Conservation (phyloP, 352 stramenopile species). For the Phytophthora europaea region DNA sequence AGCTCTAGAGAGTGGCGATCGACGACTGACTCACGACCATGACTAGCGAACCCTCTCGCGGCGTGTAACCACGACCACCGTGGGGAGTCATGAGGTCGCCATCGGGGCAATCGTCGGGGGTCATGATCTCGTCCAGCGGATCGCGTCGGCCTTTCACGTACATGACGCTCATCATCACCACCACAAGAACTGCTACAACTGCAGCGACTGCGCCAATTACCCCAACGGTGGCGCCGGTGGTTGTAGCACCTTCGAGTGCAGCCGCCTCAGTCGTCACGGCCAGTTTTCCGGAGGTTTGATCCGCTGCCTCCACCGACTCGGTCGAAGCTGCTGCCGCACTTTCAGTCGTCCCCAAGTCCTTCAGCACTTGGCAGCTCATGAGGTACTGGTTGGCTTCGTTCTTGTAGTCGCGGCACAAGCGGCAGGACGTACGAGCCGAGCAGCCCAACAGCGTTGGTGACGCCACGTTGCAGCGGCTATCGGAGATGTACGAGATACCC, state of each 20-base stretch:
- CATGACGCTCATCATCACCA: slow-evolving; percentile 41
- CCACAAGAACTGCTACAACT: slow-evolving; percentile 34
- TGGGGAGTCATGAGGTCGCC: slow-evolving; percentile 27
- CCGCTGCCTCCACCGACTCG: slow-evolving; percentile 9
- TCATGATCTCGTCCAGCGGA: slow-evolving; percentile 31
- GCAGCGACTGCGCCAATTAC: slow-evolving; percentile 15
- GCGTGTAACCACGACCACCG: slow-evolving; percentile 29
- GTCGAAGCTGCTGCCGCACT: slow-evolving; percentile 7
- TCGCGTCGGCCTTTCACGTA: slow-evolving; percentile 37
- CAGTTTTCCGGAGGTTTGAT: slow-evolving; percentile 3
- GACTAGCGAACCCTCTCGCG: slow-evolving; percentile 40
- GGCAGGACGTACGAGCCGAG: slow-evolving; percentile 53
- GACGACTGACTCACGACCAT: slow-evolving; percentile 46
- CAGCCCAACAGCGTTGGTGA: slow-evolving; percentile 51
- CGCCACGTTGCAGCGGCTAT: slow-evolving; percentile 48
- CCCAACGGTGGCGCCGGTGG: neutral
- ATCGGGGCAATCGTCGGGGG: slow-evolving; percentile 22
- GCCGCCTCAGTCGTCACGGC: slow-evolving; percentile 7
- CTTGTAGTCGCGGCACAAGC: slow-evolving; percentile 66
- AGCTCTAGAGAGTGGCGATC: slow-evolving; percentile 44
- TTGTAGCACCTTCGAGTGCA: neutral
- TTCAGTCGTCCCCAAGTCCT: slow-evolving; percentile 26
- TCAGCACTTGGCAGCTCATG: slow-evolving; percentile 62
- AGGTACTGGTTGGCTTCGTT: slow-evolving; percentile 70
- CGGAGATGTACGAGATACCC: slow-evolving; percentile 53